Evolutionary conservation across 306 rosid species (phyloP).

Genomic region (Amphicarpaea edgeworthii): DNA sequence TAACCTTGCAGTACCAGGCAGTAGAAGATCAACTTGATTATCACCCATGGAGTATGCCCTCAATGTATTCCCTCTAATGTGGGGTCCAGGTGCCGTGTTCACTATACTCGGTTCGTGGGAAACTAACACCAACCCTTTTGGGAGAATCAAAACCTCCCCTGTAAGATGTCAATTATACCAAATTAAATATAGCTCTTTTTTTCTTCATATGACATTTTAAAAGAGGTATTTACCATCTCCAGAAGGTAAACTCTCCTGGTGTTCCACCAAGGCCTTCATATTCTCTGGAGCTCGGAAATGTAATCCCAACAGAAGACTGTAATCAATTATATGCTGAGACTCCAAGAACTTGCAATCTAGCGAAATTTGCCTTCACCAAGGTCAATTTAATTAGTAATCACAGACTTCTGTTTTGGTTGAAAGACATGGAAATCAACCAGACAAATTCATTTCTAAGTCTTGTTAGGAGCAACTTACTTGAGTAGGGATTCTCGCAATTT

Average conservation of each 20-base stretch:
- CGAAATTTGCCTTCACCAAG: conserved; percentile 69
- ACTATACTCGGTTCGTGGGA: conserved; percentile 81
- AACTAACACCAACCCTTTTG: conserved; percentile 70
- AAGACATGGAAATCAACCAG: too few species aligned
- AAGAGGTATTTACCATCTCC: conserved; percentile 55
- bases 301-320: conserved; percentile 88
- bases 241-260: conserved; percentile 48
- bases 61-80: conserved; percentile 76
- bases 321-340: conserved; percentile 83
- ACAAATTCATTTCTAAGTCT: too few species aligned
- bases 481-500: conserved; percentile 74
- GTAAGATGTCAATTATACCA: conserved; percentile 15
- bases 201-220: not conserved
- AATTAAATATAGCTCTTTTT: conserved; percentile 12
- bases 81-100: conserved; percentile 80
- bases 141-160: conserved; percentile 60
- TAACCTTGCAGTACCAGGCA: conserved; percentile 92
- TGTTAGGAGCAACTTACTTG: conserved; percentile 60
- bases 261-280: conserved; percentile 63
- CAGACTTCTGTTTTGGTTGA: too few species aligned
- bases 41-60: conserved; percentile 84
- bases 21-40: conserved; percentile 81
- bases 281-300: conserved; percentile 91
- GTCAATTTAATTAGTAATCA: conserved; percentile 4
- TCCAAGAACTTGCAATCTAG: conserved; percentile 81